A percentile compares a stretch with the other conserved stretches of the same genome.
Conservation (phyloP, 2,329 filamentous ascomycete species). For the Torrubiellomyces zombiae region DNA sequence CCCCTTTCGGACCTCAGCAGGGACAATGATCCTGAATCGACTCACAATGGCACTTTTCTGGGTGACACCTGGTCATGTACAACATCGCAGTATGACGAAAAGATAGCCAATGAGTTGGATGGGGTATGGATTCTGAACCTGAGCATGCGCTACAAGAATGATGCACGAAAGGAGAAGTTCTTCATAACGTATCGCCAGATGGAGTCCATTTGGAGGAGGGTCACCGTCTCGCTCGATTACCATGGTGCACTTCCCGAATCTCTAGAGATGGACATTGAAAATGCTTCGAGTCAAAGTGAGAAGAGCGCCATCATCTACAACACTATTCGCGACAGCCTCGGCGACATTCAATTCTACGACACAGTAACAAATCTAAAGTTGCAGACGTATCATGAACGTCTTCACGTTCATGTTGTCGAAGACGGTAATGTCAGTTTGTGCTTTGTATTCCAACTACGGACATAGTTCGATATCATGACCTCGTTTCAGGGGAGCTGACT, state of each 20-base stretch:
- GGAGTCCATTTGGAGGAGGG: conserved; percentile 63
- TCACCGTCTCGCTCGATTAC: conserved; percentile 92
- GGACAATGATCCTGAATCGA: conserved; percentile 26
- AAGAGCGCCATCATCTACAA: conserved; percentile 91
- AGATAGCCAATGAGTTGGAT: conserved; percentile 69
- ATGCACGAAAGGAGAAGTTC: conserved; percentile 88
- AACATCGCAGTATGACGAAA: conserved; percentile 39
- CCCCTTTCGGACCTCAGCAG: conserved; percentile 17
- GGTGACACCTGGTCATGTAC: too few relatives aligned
- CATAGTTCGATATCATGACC: too few relatives aligned
- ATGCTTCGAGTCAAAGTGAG: conserved; percentile 69
- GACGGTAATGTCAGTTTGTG: conserved; percentile 53
- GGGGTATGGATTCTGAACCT: conserved; percentile 88
- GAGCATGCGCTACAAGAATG: conserved; percentile 95
- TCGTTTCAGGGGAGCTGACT: neutral
- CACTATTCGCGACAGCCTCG: conserved; percentile 76
- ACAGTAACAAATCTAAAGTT: conserved; percentile 93
- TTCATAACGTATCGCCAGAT: conserved; percentile 86
- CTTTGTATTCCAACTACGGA: too few relatives aligned
- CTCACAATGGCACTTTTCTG: too few relatives aligned
- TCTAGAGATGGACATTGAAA: conserved; percentile 66
- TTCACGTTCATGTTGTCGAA: conserved; percentile 96
- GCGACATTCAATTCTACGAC: conserved; percentile 90
- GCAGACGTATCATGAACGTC: conserved; percentile 68
- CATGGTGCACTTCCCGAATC: conserved; percentile 63